These are phyloP conservation scores for Dryas alaskensis DNA, from an alignment of 306 rosid genomes.

Conservation along the genomic window DNA sequence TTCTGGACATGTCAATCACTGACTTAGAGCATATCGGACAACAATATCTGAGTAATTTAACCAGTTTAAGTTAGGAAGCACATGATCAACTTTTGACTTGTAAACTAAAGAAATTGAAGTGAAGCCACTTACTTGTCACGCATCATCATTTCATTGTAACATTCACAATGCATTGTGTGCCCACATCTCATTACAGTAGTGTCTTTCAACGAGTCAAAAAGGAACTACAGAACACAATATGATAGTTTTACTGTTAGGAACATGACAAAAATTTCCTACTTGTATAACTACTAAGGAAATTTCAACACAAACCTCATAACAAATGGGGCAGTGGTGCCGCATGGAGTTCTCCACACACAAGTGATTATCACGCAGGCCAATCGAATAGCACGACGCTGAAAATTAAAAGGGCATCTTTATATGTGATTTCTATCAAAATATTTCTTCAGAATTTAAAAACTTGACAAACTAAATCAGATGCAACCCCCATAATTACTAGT, in stretches of 20 bases:
- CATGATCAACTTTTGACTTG: not conserved
- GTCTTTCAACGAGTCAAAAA: slow-evolving; percentile 79
- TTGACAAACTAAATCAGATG: not conserved
- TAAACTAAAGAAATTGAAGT: not conserved
- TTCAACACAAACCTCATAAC: slow-evolving; percentile 72
- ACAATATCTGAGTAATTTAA: slow-evolving; percentile 52
- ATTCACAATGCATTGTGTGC: slow-evolving; percentile 89
- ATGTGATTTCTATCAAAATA: not conserved
- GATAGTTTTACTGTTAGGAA: not conserved
- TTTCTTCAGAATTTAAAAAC: not conserved
- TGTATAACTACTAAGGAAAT: slow-evolving; percentile 1
- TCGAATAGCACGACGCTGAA: slow-evolving; percentile 84
- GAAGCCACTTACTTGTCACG: slow-evolving; percentile 60
- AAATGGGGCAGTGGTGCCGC: slow-evolving; percentile 95
- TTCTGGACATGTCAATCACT: slow-evolving; percentile 73
- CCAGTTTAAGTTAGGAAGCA: slow-evolving; percentile 23
- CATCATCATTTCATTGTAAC: slow-evolving; percentile 72
- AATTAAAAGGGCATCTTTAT: slow-evolving; percentile 12
- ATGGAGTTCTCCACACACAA: slow-evolving; percentile 91
- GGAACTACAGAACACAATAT: slow-evolving; percentile 52
- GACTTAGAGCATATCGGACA: slow-evolving; percentile 95
- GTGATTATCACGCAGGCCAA: slow-evolving; percentile 72
- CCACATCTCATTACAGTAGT: slow-evolving; percentile 90
- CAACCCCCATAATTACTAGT: not conserved
- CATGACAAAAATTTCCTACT: not conserved